These are phyloP conservation scores for Rheum nobile DNA, from an alignment of 148 eudicot genomes.

Conservation along the genomic window DNA sequence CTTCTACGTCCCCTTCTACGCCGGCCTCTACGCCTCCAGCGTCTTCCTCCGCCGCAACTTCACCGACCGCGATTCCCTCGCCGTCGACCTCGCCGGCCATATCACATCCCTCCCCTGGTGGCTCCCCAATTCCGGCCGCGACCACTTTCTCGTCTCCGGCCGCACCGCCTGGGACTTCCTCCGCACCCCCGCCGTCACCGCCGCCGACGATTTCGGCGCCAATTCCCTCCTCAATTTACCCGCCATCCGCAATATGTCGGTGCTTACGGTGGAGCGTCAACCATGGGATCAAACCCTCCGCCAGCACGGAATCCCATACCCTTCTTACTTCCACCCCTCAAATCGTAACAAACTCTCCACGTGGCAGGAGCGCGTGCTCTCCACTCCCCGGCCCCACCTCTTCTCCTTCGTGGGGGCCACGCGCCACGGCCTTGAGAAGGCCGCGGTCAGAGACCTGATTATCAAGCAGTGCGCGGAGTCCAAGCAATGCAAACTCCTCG, in stretches of 20 bases:
- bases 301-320: constrained; percentile 16
- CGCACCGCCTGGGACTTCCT: constrained; percentile 14
- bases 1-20: constrained; percentile 18
- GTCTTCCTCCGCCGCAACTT: neutral
- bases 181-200: neutral
- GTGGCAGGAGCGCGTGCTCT: constrained; percentile 4
- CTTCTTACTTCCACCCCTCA: constrained; percentile 16
- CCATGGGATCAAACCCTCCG: constrained; percentile 5
- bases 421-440: neutral
- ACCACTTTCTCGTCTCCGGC: constrained; percentile 14
- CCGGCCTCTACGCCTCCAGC: constrained; percentile 17
- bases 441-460: neutral
- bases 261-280: constrained; percentile 13
- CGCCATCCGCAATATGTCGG: constrained; percentile 1
- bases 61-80: constrained; percentile 7
- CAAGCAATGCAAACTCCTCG: neutral
- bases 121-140: neutral
- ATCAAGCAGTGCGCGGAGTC: constrained; percentile 8
- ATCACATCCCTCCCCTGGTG: neutral
- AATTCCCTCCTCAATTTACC: constrained; percentile 9
- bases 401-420: constrained; percentile 18
- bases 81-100: neutral
- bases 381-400: constrained; percentile 2
- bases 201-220: constrained; percentile 3
- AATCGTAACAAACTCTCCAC: neutral